Evolutionary conservation across 495 filamentous ascomycete genomes (phyloP).

Genomic region (Penicillium herquei): DNA sequence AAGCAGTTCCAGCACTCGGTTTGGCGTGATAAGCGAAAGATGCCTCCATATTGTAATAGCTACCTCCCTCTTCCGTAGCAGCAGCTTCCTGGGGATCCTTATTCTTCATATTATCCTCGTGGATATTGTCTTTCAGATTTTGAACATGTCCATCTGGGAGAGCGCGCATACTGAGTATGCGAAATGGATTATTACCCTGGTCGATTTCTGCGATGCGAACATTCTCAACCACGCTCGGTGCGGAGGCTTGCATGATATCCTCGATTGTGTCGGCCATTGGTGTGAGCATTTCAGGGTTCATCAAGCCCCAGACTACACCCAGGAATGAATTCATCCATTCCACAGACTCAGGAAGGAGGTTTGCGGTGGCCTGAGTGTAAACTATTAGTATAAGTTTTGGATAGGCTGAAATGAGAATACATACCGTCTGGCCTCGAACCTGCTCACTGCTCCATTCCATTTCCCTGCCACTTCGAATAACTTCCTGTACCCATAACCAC

Average conservation of each 20-base stretch:
- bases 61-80: slow-evolving; percentile 86
- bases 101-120: slow-evolving; percentile 70
- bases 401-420: slow-evolving; percentile 15
- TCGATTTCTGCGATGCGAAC: slow-evolving; percentile 95
- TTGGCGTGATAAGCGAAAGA: slow-evolving; percentile 90
- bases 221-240: slow-evolving; percentile 86
- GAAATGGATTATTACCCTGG: slow-evolving; percentile 84
- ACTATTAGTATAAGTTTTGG: slow-evolving; percentile 13
- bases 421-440: slow-evolving; percentile 74
- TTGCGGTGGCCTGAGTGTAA: slow-evolving; percentile 60
- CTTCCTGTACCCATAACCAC: slow-evolving; percentile 84
- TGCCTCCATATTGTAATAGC: slow-evolving; percentile 93
- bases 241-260: slow-evolving; percentile 95
- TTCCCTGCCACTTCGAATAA: slow-evolving; percentile 75
- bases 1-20: slow-evolving; percentile 64
- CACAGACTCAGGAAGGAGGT: slow-evolving; percentile 88
- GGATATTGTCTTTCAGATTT: slow-evolving; percentile 75
- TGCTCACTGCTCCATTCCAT: slow-evolving; percentile 89
- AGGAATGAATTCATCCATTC: slow-evolving; percentile 93
- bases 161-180: slow-evolving; percentile 85
- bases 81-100: slow-evolving; percentile 86
- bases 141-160: slow-evolving; percentile 79
- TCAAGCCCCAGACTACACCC: slow-evolving; percentile 77
- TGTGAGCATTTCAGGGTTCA: slow-evolving; percentile 91
- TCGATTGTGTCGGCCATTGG: slow-evolving; percentile 71